Conservation (phyloP, 352 stramenopile genomes). For the Globisporangium cylindrosporum region DNA sequence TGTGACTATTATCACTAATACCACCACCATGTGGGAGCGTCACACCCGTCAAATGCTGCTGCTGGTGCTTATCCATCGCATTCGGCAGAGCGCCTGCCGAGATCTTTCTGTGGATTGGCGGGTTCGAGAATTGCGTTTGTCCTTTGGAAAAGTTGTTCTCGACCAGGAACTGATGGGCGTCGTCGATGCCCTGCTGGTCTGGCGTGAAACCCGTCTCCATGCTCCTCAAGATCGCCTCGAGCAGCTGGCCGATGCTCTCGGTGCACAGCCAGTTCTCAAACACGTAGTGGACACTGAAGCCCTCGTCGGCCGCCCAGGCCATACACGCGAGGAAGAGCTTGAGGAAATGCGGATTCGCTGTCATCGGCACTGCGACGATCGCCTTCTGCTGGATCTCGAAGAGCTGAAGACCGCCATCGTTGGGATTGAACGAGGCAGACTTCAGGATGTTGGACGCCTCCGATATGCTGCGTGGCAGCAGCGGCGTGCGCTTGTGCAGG, state of each 20-base stretch:
- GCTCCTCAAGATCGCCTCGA: constrained; percentile 59
- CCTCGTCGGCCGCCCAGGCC: constrained; percentile 65
- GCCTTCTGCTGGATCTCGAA: constrained; percentile 81
- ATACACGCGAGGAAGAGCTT: constrained; percentile 59
- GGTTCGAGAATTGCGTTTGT: background rate
- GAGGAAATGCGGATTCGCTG: constrained; percentile 56
- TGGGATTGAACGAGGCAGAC: too few species aligned
- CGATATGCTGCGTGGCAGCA: background rate
- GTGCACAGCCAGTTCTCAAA: constrained; percentile 63
- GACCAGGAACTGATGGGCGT: constrained; percentile 63
- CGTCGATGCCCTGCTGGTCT: constrained; percentile 31
- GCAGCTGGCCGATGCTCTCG: constrained; percentile 49
- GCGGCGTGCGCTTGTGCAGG: constrained; percentile 33
- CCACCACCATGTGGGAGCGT: background rate
- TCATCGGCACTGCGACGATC: constrained; percentile 51
- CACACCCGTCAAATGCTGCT: background rate
- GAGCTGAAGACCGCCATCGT: constrained; percentile 38
- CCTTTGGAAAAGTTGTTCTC: constrained; percentile 30
- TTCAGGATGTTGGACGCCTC: background rate
- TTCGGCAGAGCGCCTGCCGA: background rate
- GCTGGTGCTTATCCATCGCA: background rate
- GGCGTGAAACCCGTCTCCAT: constrained; percentile 70
- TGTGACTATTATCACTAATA: background rate
- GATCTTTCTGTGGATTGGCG: background rate
- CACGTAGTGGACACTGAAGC: constrained; percentile 68